Conservation (phyloP, 2,329 filamentous ascomycete species). For the Macroventuria anomochaeta region DNA sequence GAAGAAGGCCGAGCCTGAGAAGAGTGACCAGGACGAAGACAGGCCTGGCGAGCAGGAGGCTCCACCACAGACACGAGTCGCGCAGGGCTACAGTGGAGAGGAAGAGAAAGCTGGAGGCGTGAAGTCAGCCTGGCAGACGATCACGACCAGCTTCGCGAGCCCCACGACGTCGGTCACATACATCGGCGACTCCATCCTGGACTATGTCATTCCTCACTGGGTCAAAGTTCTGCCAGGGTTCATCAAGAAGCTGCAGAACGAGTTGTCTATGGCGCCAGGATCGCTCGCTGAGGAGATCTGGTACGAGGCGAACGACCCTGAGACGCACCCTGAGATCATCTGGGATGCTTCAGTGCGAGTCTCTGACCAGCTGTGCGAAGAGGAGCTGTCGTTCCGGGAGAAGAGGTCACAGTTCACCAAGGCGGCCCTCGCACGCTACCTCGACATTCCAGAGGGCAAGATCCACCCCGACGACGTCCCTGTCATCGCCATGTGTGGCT, state of each 20-base stretch:
- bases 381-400: conserved; percentile 77
- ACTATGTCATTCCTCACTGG: conserved; percentile 82
- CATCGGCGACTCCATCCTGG: conserved; percentile 64
- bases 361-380: conserved; percentile 78
- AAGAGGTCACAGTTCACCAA: conserved; percentile 73
- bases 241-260: conserved; percentile 81
- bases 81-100: conserved; percentile 32
- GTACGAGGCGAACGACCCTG: conserved; percentile 84
- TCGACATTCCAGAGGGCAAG: conserved; percentile 76
- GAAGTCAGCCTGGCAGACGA: conserved; percentile 43
- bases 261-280: conserved; percentile 85
- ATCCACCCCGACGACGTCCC: conserved; percentile 95
- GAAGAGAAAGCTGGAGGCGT: conserved; percentile 22
- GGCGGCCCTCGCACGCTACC: conserved; percentile 79
- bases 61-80: conserved; percentile 44
- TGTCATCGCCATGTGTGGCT: conserved; percentile 91
- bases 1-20: conserved; percentile 25
- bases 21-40: conserved; percentile 18
- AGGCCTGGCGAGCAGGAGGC: conserved; percentile 41
- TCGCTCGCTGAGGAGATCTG: conserved; percentile 93
- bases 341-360: conserved; percentile 83
- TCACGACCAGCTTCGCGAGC: conserved; percentile 38
- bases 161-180: conserved; percentile 42
- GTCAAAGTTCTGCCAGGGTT: conserved; percentile 76
- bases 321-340: conserved; percentile 83